phyloP scores from a whole-genome alignment of 1,284 basidiomycete species.

The Sutorius eximius region DNA sequence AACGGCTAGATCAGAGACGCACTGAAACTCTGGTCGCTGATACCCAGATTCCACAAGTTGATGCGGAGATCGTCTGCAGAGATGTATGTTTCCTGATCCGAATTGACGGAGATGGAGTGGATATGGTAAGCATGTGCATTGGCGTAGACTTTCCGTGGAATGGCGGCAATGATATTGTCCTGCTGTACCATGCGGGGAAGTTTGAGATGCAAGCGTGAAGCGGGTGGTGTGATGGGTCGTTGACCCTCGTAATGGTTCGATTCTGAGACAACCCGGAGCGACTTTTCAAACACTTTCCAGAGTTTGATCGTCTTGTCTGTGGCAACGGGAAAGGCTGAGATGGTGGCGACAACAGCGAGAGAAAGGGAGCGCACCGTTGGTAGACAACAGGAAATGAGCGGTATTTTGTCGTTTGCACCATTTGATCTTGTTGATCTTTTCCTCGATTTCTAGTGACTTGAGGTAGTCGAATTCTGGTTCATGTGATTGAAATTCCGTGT shows the following conservation, averaged over 20 bases:
- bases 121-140: conserved; percentile 99
- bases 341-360: background rate
- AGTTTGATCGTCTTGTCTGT: conserved; percentile 99
- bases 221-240: conserved; percentile 62
- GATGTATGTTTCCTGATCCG: conserved; percentile 99
- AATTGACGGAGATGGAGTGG: conserved; percentile 99
- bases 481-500: conserved; percentile 99
- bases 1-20: conserved; percentile 37
- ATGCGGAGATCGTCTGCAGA: conserved; percentile 96
- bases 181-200: conserved; percentile 90
- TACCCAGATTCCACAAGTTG: conserved; percentile 98
- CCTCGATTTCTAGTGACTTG: conserved; percentile 99
- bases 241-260: conserved; percentile 91
- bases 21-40: conserved; percentile 99
- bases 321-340: conserved; percentile 2
- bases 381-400: conserved; percentile 96
- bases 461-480: conserved; percentile 99
- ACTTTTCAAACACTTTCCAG: conserved; percentile 99
- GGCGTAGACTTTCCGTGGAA: conserved; percentile 97
- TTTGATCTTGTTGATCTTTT: conserved; percentile 99
- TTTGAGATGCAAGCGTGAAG: conserved; percentile 58
- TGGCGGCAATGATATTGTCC: conserved; percentile 98
- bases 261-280: conserved; percentile 93
- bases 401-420: conserved; percentile 99
- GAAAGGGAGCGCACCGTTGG: conserved; percentile 70